Evolutionary conservation across 1,284 basidiomycete genomes (phyloP).

Genomic region (Heliocybe sulcata): DNA sequence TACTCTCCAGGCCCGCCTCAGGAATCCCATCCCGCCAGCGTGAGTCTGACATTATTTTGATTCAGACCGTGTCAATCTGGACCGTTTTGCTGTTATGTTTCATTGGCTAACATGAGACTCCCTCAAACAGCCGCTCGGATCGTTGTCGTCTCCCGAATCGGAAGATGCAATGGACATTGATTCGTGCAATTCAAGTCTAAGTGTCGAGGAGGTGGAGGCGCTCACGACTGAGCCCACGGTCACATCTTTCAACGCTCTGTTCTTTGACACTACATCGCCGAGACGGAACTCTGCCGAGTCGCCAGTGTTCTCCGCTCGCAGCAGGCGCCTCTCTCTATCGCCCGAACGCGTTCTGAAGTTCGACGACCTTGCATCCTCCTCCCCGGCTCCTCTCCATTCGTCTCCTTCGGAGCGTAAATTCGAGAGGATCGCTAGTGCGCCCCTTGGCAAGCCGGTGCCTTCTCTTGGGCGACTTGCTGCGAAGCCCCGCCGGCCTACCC

Average conservation of each 20-base stretch:
- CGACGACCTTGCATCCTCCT: conserved; percentile 27
- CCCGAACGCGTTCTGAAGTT: conserved; percentile 38
- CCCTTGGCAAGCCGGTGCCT: conserved; percentile 46
- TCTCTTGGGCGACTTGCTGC: conserved; percentile 51
- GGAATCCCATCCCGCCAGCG: background rate
- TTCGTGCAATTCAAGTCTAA: conserved; percentile 24
- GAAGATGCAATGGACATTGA: conserved; percentile 65
- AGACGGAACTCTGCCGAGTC: conserved; percentile 14
- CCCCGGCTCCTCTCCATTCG: conserved; percentile 44
- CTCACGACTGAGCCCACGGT: conserved; percentile 46
- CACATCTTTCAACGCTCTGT: conserved; percentile 48
- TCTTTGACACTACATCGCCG: conserved; percentile 52
- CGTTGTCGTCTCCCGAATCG: conserved; percentile 38
- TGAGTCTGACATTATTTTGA: conserved; percentile 17
- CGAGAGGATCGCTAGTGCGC: conserved; percentile 45
- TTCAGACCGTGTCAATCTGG: conserved; percentile 4
- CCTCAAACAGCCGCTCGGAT: conserved; percentile 2
- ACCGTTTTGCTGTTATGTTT: background rate
- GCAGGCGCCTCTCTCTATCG: conserved; percentile 66
- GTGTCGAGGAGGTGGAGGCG: conserved; percentile 22
- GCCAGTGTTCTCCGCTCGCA: conserved; percentile 32
- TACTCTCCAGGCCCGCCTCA: conserved; percentile 1
- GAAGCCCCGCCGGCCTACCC: conserved; percentile 52
- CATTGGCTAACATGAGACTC: conserved; percentile 11
- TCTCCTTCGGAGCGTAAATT: conserved; percentile 63